Conservation (phyloP, 2,329 filamentous ascomycete genomes). For the Paraphaeosphaeria minitans region DNA sequence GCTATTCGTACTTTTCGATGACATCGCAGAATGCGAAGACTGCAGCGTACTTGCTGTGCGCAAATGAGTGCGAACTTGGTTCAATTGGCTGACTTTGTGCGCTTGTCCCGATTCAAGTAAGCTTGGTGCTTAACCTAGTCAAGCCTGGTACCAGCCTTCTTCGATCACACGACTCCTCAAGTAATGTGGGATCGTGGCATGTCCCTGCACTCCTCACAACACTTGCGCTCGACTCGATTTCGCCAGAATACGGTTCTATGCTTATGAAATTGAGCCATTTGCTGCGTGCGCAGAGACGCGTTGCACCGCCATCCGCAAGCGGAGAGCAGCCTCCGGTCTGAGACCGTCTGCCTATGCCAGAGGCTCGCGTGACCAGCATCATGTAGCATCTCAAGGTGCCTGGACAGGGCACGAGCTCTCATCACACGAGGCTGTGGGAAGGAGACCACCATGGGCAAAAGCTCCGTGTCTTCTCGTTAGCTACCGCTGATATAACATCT, state of each 20-base stretch:
- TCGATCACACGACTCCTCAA: too few relatives aligned
- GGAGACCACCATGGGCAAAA: not conserved
- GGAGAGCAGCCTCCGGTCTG: constrained; percentile 14
- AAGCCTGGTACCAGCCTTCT: too few relatives aligned
- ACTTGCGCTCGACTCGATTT: not conserved
- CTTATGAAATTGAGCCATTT: not conserved
- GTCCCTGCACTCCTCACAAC: too few relatives aligned
- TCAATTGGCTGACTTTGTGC: too few relatives aligned
- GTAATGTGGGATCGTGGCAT: too few relatives aligned
- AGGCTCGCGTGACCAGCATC: constrained; percentile 34
- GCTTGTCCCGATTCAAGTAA: too few relatives aligned
- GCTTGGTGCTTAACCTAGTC: too few relatives aligned
- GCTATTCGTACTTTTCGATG: too few relatives aligned
- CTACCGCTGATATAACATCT: not conserved
- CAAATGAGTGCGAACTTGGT: too few relatives aligned
- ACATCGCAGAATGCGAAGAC: too few relatives aligned
- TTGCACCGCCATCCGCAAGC: not conserved
- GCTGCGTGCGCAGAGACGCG: not conserved
- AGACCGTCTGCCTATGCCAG: constrained; percentile 30
- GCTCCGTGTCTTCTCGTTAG: not conserved
- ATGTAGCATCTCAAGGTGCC: constrained; percentile 19
- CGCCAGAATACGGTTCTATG: not conserved
- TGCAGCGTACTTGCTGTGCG: too few relatives aligned
- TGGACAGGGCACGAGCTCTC: constrained; percentile 33
- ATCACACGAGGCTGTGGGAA: constrained; percentile 27